Evolutionary conservation across 2,329 filamentous ascomycete species (phyloP).

Genomic region (Aspergillus udagawae): DNA sequence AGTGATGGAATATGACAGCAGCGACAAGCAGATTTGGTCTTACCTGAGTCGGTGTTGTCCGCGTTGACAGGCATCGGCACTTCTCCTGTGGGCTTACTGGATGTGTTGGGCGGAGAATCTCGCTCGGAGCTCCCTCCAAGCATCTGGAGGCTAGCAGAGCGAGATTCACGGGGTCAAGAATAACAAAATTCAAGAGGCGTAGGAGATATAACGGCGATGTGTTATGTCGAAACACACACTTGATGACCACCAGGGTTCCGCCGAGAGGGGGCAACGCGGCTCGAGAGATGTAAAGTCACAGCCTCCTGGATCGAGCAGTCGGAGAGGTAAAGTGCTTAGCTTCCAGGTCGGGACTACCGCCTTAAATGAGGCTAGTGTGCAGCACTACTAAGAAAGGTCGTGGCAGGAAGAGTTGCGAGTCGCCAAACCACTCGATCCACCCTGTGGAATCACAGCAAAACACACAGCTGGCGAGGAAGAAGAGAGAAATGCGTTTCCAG

Average conservation of each 20-base stretch:
- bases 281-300: conserved; percentile 13
- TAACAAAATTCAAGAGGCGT: conserved; percentile 4
- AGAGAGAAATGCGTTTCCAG: conserved; percentile 9
- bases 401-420: conserved; percentile 3
- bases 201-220: conserved; percentile 3
- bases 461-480: conserved; percentile 3
- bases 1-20: conserved; percentile 1
- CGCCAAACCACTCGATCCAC: conserved; percentile 5
- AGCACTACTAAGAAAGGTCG: conserved; percentile 17
- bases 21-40: conserved; percentile 12
- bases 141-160: conserved; percentile 28
- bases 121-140: conserved; percentile 31
- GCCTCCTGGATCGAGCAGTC: conserved; percentile 23
- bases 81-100: conserved; percentile 26
- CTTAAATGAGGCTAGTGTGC: conserved; percentile 22
- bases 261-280: conserved; percentile 14
- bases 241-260: conserved; percentile 21
- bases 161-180: conserved; percentile 12
- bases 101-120: conserved; percentile 27
- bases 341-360: conserved; percentile 23
- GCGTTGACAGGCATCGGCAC: conserved; percentile 32
- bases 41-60: conserved; percentile 24
- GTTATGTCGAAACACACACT: conserved; percentile 8
- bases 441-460: conserved; percentile 5
- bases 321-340: conserved; percentile 17